These are phyloP conservation scores for Aureobasidium sp. DNA, from an alignment of 2,329 filamentous ascomycete genomes.

Conservation along the genomic window DNA sequence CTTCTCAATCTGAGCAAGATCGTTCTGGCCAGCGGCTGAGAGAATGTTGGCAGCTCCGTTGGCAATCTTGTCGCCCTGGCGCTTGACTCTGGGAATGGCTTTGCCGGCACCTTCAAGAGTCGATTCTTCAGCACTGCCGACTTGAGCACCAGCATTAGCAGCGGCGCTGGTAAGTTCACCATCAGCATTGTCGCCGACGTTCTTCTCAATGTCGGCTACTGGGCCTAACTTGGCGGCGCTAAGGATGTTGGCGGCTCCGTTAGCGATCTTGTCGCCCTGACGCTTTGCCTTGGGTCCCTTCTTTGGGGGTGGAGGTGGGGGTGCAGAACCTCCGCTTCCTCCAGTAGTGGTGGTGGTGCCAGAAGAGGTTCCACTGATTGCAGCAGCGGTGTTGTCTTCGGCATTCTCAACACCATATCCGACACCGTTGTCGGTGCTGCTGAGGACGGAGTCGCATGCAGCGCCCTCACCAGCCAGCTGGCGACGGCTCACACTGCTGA, in stretches of 20 bases:
- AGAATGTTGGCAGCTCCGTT: conserved; percentile 15
- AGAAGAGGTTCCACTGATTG: neutral
- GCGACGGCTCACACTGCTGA: neutral
- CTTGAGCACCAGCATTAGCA: conserved; percentile 14
- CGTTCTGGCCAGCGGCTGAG: conserved; percentile 7
- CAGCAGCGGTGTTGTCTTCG: conserved; percentile 1
- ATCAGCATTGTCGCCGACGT: conserved; percentile 13
- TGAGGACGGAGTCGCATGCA: conserved; percentile 17
- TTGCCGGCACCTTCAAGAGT: conserved; percentile 16
- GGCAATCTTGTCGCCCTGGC: conserved; percentile 21
- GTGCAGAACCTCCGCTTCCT: neutral
- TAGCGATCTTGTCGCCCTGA: conserved; percentile 5
- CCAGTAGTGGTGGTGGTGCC: neutral
- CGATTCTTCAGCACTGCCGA: conserved; percentile 14
- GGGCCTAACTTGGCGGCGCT: conserved; percentile 2
- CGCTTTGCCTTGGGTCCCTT: neutral
- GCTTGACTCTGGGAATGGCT: conserved; percentile 10
- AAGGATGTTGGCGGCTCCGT: conserved; percentile 13
- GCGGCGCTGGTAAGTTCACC: conserved; percentile 15
- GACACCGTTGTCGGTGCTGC: conserved; percentile 17
- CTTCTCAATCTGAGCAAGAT: neutral
- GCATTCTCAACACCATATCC: conserved; percentile 20
- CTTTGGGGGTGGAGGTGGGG: neutral
- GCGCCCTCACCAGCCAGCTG: conserved; percentile 19
- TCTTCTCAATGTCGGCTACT: neutral